Base-by-base conservation (phyloP, 495 filamentous ascomycete genomes). In the Xylaria grammica region DNA sequence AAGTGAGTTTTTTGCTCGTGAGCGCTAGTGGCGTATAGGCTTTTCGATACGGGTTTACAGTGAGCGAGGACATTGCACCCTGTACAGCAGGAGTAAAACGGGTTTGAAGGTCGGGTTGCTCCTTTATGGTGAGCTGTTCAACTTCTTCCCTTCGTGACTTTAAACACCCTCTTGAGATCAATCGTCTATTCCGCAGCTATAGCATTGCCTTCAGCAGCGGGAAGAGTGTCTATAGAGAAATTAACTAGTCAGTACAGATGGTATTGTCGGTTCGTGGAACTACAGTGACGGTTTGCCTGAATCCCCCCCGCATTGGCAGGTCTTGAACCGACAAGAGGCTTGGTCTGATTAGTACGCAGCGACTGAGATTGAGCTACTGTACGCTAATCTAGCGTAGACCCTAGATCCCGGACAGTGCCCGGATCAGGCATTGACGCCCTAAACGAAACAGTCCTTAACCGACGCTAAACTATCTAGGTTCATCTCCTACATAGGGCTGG, bases 401-500 rank as follows among this genome's bases (percentile, higher is more conserved):
- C n/a, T n/a, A n/a, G n/a, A n/a, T n/a, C n/a, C n/a, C n/a, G n/a
- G n/a, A n/a, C n/a, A n/a, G n/a, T n/a, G n/a, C n/a, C n/a, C n/a
- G n/a, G n/a, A n/a, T n/a, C n/a, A n/a, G n/a, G n/a, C n/a, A n/a
- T n/a, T n/a, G n/a, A n/a, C n/a, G n/a, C n/a, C n/a, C n/a, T n/a
- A n/a, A n/a, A n/a, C n/a, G n/a, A n/a, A n/a, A n/a, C n/a, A n/a
- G n/a, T n/a, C n/a, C n/a, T n/a, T n/a, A n/a, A n/a, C n/a, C n/a
- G n/a, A n/a, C n/a, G n/a, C n/a, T n/a, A n/a, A n/a, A n/a, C n/a
- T n/a, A n/a, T n/a, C n/a, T 32, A 32, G 51, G 34, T 53, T 29
- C 19, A 22, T 53, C 30, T 19, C 6, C n/a, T n/a, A n/a, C 30
- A 9, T 53, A 36, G 51, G 51, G 51, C 51, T 53, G 51, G 34